Percentiles rank a stretch among this genome's conserved stretches.
Evolutionary conservation across 2,329 filamentous ascomycete genomes (phyloP).

Genomic region (Cordyceps fumosorosea): DNA sequence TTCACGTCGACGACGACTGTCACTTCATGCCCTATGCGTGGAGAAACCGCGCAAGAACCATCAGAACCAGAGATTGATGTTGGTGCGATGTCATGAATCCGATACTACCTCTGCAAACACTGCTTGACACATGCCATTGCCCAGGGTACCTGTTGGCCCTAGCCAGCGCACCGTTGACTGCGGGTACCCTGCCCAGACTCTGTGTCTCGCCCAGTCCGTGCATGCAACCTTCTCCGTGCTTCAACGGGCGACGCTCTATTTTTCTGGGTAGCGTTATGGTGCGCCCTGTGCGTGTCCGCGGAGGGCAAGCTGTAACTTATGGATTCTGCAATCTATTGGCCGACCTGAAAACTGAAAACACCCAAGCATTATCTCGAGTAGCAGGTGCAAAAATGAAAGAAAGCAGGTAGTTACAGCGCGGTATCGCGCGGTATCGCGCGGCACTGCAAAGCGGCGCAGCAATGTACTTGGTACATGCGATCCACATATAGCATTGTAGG

Average conservation of each 20-base stretch:
- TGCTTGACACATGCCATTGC: neutral
- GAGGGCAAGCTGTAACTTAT: neutral
- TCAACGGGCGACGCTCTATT: no score
- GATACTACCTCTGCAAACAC: neutral
- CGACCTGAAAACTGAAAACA: neutral
- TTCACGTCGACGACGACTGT: no score
- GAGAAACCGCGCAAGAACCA: no score
- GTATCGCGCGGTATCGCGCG: no score
- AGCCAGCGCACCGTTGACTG: neutral
- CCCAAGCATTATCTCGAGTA: neutral
- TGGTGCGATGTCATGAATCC: no score
- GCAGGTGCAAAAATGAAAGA: neutral
- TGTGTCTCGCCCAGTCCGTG: neutral
- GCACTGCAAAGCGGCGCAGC: neutral
- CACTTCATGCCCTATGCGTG: no score
- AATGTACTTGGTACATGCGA: neutral
- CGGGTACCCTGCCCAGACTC: neutral
- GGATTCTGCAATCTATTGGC: neutral
- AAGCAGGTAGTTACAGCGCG: neutral
- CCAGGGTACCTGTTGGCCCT: neutral
- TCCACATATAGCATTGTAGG: neutral
- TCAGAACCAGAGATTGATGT: no score
- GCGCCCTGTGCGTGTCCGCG: neutral
- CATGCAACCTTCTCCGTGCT: neutral
- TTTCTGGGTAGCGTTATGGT: no score